phyloP scores from a whole-genome alignment of 306 rosid species.

The Arachis stenosperma region DNA sequence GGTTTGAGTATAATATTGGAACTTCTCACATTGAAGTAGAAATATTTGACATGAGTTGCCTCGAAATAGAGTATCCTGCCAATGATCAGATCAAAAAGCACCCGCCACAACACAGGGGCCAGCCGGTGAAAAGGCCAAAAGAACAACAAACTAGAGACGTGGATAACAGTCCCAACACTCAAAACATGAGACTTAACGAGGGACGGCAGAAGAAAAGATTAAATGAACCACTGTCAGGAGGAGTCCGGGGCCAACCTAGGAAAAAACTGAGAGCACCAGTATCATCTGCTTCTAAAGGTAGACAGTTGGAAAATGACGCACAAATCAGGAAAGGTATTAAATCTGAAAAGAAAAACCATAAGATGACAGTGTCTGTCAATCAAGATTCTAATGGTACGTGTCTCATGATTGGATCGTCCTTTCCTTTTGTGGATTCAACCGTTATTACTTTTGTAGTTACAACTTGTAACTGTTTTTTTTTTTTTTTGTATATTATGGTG shows the following conservation, averaged over 20 bases:
- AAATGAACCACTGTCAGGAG: no score
- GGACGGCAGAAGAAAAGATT: no score
- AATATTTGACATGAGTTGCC: conserved; percentile 21
- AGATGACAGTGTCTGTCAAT: not conserved
- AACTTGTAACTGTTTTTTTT: not conserved
- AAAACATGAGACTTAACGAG: no score
- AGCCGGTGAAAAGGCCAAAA: no score
- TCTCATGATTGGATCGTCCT: not conserved
- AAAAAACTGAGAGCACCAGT: not conserved
- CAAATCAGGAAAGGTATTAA: no score
- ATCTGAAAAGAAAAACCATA: not conserved
- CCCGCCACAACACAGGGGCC: no score
- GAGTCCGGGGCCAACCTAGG: not conserved
- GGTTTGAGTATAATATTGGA: conserved; percentile 17
- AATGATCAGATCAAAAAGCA: not conserved
- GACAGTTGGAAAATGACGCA: not conserved
- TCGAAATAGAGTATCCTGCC: conserved; percentile 36
- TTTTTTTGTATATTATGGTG: no score
- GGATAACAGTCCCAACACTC: no score
- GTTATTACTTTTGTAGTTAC: not conserved
- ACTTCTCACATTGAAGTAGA: conserved; percentile 8
- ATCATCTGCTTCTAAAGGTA: not conserved
- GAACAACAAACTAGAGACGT: no score
- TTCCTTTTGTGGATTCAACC: not conserved
- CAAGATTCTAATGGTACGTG: not conserved